A percentile compares a stretch with the other conserved stretches of the same genome.
These are phyloP conservation scores for Xylariales sp. DNA, from an alignment of 2,329 filamentous ascomycete species.

Conservation along the genomic window DNA sequence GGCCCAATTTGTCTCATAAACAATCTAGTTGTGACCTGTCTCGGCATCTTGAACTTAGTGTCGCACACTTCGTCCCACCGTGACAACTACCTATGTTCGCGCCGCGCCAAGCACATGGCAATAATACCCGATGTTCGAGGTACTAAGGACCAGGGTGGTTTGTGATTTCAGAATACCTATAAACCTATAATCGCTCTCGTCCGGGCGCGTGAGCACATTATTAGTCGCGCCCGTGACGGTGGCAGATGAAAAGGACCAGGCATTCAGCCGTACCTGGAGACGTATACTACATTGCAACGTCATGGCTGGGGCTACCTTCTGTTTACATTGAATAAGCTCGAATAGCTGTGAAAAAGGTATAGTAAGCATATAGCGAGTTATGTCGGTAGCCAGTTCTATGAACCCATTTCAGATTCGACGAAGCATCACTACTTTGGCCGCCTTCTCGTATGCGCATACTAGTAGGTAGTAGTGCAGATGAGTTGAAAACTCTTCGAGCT, in stretches of 20 bases:
- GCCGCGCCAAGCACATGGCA: conserved; percentile 1
- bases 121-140: neutral
- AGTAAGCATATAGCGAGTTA: conserved; percentile 13
- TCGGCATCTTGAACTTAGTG: neutral
- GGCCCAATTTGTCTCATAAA: neutral
- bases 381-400: neutral
- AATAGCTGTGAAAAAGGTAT: neutral
- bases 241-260: neutral
- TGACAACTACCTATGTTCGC: neutral
- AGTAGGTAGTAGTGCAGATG: neutral
- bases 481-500: conserved; percentile 16
- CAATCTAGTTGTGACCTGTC: conserved; percentile 16
- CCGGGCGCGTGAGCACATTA: neutral
- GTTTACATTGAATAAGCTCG: neutral
- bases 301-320: neutral
- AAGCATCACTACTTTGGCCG: conserved; percentile 16
- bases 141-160: neutral
- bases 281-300: neutral
- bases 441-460: neutral
- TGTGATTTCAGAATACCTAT: neutral
- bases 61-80: neutral
- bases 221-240: neutral
- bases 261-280: conserved; percentile 5
- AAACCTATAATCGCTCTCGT: neutral
- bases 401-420: neutral